These are phyloP conservation scores for Phialemonium atrogriseum DNA, from an alignment of 2,329 filamentous ascomycete species.

Conservation along the genomic window DNA sequence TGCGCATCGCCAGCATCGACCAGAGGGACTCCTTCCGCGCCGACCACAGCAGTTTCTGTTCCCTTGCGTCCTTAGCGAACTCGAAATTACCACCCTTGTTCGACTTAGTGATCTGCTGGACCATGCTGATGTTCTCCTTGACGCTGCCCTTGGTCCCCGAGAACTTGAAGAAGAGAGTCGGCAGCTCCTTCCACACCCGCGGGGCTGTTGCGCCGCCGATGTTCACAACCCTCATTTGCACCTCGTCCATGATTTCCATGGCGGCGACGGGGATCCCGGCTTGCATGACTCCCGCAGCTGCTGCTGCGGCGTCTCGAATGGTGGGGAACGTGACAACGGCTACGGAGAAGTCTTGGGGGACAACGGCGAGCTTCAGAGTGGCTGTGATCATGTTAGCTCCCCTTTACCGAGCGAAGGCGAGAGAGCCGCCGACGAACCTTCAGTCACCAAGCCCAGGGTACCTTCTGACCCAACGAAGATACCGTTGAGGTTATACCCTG, in stretches of 20 bases:
- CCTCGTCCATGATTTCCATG: slow-evolving; percentile 84
- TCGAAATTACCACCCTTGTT: slow-evolving; percentile 63
- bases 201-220: slow-evolving; percentile 61
- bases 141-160: slow-evolving; percentile 73
- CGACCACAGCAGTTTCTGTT: slow-evolving; percentile 71
- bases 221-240: slow-evolving; percentile 80
- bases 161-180: slow-evolving; percentile 81
- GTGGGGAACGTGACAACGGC: slow-evolving; percentile 73
- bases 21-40: slow-evolving; percentile 78
- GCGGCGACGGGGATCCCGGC: slow-evolving; percentile 65
- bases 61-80: slow-evolving; percentile 63
- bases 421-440: too few relatives aligned
- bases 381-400: too few relatives aligned
- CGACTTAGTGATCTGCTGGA: slow-evolving; percentile 56
- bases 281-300: slow-evolving; percentile 69
- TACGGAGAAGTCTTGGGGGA: slow-evolving; percentile 68
- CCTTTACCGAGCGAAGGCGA: too few relatives aligned
- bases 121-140: slow-evolving; percentile 63
- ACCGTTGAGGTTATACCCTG: slow-evolving; percentile 74
- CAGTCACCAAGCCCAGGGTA: slow-evolving; percentile 72
- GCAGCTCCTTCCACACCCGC: slow-evolving; percentile 63
- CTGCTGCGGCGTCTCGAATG: slow-evolving; percentile 66
- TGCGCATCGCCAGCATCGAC: slow-evolving; percentile 67
- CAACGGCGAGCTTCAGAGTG: slow-evolving; percentile 69
- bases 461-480: slow-evolving; percentile 78